Evolutionary conservation across 164 flowering plant species (phyloP).

Genomic region (Chimonanthus praecox): DNA sequence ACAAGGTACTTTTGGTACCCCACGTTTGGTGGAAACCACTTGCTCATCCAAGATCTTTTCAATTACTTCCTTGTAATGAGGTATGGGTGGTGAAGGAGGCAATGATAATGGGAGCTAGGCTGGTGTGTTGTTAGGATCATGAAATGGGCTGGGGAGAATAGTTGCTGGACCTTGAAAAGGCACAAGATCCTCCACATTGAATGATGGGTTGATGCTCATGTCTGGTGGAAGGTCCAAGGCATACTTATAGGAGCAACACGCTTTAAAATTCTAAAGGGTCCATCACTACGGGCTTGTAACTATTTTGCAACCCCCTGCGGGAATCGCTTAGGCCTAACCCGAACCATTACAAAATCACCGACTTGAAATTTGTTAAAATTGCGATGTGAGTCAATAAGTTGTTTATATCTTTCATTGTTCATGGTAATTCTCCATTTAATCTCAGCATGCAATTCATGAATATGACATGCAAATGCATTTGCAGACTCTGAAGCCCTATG

Average conservation of each 20-base stretch:
- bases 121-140: too few species aligned
- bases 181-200: neutral
- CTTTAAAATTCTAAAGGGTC: neutral
- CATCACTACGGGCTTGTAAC: neutral
- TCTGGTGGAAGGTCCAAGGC: neutral
- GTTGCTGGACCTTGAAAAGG: neutral
- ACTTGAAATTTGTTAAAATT: too few species aligned
- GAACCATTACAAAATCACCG: neutral
- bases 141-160: too few species aligned
- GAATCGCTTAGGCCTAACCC: neutral
- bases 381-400: too few species aligned
- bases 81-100: neutral
- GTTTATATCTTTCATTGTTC: neutral
- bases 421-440: neutral
- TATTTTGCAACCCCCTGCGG: neutral
- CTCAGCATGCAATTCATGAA: neutral
- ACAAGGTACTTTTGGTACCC: neutral
- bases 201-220: neutral
- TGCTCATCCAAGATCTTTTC: neutral
- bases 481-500: neutral
- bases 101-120: too few species aligned
- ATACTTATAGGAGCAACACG: neutral
- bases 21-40: neutral
- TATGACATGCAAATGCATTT: neutral
- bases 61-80: neutral